phyloP scores from a whole-genome alignment of 805 yeast species.

The Candida ascalaphidarum region DNA sequence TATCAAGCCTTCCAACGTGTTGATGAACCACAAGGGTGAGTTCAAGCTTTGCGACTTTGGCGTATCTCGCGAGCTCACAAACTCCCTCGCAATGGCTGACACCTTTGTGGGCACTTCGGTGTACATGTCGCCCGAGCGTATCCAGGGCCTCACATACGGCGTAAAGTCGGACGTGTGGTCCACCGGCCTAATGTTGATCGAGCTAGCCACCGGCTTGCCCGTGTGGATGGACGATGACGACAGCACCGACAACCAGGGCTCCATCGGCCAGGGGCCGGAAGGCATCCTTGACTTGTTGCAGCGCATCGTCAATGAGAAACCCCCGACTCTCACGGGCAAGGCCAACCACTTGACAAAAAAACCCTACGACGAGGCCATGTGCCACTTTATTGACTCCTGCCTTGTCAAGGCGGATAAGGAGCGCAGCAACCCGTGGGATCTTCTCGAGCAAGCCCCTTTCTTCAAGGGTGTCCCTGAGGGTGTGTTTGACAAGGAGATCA shows the following conservation, averaged over 20 bases:
- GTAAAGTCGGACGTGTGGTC: slow-evolving; percentile 99
- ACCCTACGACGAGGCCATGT: slow-evolving; percentile 39
- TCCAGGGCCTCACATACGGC: slow-evolving; percentile 89
- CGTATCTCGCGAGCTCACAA: slow-evolving; percentile 83
- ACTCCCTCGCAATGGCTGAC: slow-evolving; percentile 80
- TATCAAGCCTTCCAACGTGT: slow-evolving; percentile 90
- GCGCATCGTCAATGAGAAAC: slow-evolving; percentile 86
- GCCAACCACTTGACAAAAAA: slow-evolving; percentile 17
- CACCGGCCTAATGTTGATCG: slow-evolving; percentile 81
- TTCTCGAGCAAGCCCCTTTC: slow-evolving; percentile 34
- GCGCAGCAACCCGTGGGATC: slow-evolving; percentile 67
- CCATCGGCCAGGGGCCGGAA: slow-evolving; percentile 39
- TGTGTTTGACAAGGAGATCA: slow-evolving; percentile 25
- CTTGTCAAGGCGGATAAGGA: slow-evolving; percentile 57
- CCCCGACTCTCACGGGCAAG: slow-evolving; percentile 53
- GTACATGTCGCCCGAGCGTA: slow-evolving; percentile 94
- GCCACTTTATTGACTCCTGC: slow-evolving; percentile 67
- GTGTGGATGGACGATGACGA: slow-evolving; percentile 59
- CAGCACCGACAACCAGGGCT: slow-evolving; percentile 7
- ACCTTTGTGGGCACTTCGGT: slow-evolving; percentile 98
- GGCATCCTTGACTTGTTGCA: slow-evolving; percentile 88
- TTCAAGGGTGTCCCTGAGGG: slow-evolving; percentile 22
- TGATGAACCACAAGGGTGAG: slow-evolving; percentile 78
- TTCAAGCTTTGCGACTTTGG: slow-evolving; percentile 96
- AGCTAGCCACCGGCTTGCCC: slow-evolving; percentile 76